Conservation (phyloP, 2,329 filamentous ascomycete genomes). For the Aspergillus sergii region DNA sequence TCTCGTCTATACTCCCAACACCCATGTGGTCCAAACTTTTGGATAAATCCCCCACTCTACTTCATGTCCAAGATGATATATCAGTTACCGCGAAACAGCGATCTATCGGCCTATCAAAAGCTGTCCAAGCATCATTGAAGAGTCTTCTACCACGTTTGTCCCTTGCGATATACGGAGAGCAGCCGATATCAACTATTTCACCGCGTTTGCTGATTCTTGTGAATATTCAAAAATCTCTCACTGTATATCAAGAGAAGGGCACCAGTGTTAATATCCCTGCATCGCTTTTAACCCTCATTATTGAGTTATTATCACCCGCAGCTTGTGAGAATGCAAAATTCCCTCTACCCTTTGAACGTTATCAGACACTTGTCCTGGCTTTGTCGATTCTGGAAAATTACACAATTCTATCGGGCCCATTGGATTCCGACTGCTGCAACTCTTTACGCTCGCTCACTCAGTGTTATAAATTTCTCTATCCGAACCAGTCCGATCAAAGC, state of each 20-base stretch:
- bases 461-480: slow-evolving; percentile 44
- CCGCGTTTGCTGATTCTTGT: slow-evolving; percentile 38
- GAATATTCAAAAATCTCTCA: slow-evolving; percentile 35
- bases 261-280: slow-evolving; percentile 31
- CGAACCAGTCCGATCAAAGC: slow-evolving; percentile 18
- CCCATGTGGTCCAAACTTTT: slow-evolving; percentile 37
- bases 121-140: slow-evolving; percentile 32
- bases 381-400: slow-evolving; percentile 44
- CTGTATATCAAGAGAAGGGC: slow-evolving; percentile 35
- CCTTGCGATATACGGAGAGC: slow-evolving; percentile 29
- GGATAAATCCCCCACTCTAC: slow-evolving; percentile 27
- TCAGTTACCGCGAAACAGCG: slow-evolving; percentile 24
- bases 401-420: slow-evolving; percentile 31
- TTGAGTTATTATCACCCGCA: slow-evolving; percentile 31
- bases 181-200: slow-evolving; percentile 24
- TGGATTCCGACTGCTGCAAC: slow-evolving; percentile 29
- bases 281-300: slow-evolving; percentile 30
- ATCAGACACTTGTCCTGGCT: slow-evolving; percentile 28
- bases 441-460: slow-evolving; percentile 33
- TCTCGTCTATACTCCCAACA: slow-evolving; percentile 31
- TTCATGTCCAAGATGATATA: slow-evolving; percentile 34
- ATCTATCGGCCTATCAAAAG: slow-evolving; percentile 31
- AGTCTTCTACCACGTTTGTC: slow-evolving; percentile 26
- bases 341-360: slow-evolving; percentile 16
- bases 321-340: slow-evolving; percentile 4